Evolutionary conservation across 768 basidiomycete species (phyloP), one percentile per base, ranked within the genome.

Genomic region (Leccinum pellstonianum): DNA sequence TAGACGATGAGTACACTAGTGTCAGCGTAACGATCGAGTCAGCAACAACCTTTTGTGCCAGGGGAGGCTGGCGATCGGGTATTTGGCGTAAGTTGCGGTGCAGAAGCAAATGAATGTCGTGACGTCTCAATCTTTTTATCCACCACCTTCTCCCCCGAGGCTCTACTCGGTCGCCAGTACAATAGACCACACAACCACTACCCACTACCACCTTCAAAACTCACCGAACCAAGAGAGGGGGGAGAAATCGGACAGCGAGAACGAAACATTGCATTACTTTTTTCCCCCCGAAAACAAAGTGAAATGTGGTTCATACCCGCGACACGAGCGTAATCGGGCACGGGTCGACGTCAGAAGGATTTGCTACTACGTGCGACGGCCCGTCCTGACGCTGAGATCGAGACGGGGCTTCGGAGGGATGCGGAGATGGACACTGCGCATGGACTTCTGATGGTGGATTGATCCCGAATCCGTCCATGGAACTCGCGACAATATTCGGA

Each of bases 401-500:
- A 12, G 60, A 63, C 3, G 27, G 33, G 0, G 52, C n/a, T 10
- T 6, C 60, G 5, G 65, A 58, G 7, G 15, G 56, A n/a, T 62
- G 47, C 10, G 38, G n/a, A 8, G 62, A 67, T 4, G 55, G 63
- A 55, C 47, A 69, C 19, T 15, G 54, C 1, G 58, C 61, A 19
- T 14, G 68, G 3, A 14, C 14, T 21, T 58, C 49, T 2, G 58
- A 67, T 1, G 68, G 23, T 4, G 68, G 58, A 25, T 15, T 12
- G 14, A 61, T 56, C 7, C 52, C 68, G 17, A 69, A 69, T 5
- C 57, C 66, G 6, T 70, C 63, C 31, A 65, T 53, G 7, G 64
- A 68, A 15, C 66, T 69, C 14, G 63, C 61, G 15, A 38, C 64
- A 6, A 71, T 73, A 49, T 63, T 71, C 2, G 70, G 67, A 31